Base-by-base conservation (phyloP, 495 filamentous ascomycete genomes). In the Talaromyces thailandensis region DNA sequence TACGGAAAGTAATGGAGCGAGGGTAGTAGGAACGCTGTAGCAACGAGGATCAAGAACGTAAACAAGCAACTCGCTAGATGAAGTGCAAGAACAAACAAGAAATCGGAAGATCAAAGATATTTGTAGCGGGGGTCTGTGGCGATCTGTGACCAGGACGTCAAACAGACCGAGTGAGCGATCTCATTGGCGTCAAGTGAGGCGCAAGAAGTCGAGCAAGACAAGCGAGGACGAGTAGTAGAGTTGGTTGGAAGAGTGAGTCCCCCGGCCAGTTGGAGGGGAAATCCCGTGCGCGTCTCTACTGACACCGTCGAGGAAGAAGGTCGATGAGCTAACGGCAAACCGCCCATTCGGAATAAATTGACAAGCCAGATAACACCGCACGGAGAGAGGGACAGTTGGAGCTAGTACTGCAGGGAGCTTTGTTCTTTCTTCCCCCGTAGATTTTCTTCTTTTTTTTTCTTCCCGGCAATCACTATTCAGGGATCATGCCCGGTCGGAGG, bases 61-160 rank as follows among this genome's bases (percentile, higher is more conserved):
- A 29, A 62, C 23, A 60, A 52, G 24, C 24, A 53, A 55, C 57
- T 52, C 31, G 59, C 61, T 57, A 60, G 56, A 55, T 61, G 35
- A 40, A 40, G 56, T 45, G n/a, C 25, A 11, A 28, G 21, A 32
- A 59, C 61, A 62, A 64, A 56, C 61, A 64, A 62, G 65, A 40
- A 62, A 21, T 14, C 18, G 24, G 56, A 29, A 23, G 64, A 53
- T 24, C 57, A 48, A 35, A n/a, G 45, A 58, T n/a, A 14, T 35
- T 62, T 53, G 50, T 62, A n/a, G 51, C 28, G 25, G 56, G 55
- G 45, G 57, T 35, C 24, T 26, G 53, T 23, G 24, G 53, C 43
- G 43, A 32, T 29, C 43, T 23, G 43, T 48, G n/a, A 48, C 29
- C 29, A 31, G 18, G 25, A 56, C 25, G 58, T 23, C 48, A 51